Evolutionary conservation across 257 asterid genomes (phyloP).

Genomic region (Ehretia macrophylla): DNA sequence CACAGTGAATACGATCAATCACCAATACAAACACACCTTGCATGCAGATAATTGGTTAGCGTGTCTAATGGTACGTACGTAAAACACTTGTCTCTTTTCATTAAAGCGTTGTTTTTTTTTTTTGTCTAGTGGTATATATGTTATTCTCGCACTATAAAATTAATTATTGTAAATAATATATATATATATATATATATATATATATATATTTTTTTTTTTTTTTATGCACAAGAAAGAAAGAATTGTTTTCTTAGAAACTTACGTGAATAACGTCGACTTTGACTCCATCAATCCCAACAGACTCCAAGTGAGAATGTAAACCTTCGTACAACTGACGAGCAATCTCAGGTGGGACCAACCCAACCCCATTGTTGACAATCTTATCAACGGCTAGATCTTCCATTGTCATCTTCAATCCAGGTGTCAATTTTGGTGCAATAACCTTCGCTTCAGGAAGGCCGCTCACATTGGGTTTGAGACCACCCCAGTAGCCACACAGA

Average conservation of each 20-base stretch:
- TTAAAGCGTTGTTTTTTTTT: too few species aligned
- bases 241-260: constrained; percentile 14
- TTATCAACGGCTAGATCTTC: constrained; percentile 94
- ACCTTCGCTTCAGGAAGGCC: constrained; percentile 67
- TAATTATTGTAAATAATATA: too few species aligned
- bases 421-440: constrained; percentile 57
- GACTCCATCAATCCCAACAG: constrained; percentile 89
- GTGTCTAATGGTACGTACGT: too few species aligned
- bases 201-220: too few species aligned
- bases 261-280: constrained; percentile 95
- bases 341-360: constrained; percentile 73
- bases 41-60: too few species aligned
- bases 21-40: too few species aligned
- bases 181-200: too few species aligned
- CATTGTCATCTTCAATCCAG: constrained; percentile 81
- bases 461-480: constrained; percentile 51
- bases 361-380: constrained; percentile 85
- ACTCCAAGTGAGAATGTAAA: constrained; percentile 72
- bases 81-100: too few species aligned
- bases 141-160: too few species aligned
- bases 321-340: constrained; percentile 74
- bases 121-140: too few species aligned
- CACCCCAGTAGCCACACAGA: constrained; percentile 96
- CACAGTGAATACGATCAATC: too few species aligned
- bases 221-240: too few species aligned